Evolutionary conservation across 176 grass and related monocot genomes (phyloP).

Genomic region (Guadua angustifolia): DNA sequence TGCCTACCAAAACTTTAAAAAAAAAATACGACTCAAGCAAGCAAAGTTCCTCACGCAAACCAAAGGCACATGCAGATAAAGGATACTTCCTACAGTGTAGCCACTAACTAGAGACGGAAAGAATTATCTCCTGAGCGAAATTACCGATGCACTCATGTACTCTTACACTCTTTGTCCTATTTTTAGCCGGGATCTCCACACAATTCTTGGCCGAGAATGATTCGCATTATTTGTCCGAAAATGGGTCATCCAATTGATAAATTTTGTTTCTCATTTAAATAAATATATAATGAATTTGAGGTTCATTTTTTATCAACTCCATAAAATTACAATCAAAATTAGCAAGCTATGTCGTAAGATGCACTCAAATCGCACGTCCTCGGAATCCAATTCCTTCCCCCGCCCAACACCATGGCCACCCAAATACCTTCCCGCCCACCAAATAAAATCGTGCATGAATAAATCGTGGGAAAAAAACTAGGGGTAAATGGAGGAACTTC

Average conservation of each 20-base stretch:
- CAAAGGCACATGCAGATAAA: constrained; percentile 36
- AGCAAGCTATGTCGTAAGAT: background rate
- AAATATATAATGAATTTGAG: too few relatives aligned
- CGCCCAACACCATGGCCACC: background rate
- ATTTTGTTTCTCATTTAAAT: too few relatives aligned
- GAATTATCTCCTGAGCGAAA: constrained; percentile 15
- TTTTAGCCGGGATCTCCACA: too few relatives aligned
- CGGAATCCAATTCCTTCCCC: constrained; percentile 48
- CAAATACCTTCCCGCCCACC: constrained; percentile 30
- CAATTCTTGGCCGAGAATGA: too few relatives aligned
- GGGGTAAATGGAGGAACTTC: constrained; percentile 19
- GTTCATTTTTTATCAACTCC: background rate
- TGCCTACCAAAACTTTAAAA: constrained; percentile 27
- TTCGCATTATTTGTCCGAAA: too few relatives aligned
- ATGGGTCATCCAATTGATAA: too few relatives aligned
- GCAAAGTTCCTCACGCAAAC: constrained; percentile 31
- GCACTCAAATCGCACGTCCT: constrained; percentile 45
- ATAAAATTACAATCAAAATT: constrained; percentile 36
- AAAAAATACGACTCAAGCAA: constrained; percentile 15
- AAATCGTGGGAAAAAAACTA: background rate
- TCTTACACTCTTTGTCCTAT: constrained; percentile 27
- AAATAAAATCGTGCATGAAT: constrained; percentile 29
- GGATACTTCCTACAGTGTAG: constrained; percentile 18
- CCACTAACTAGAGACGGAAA: constrained; percentile 20
- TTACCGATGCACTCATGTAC: background rate